These are phyloP conservation scores for Diaporthe velutina DNA, from an alignment of 2,329 filamentous ascomycete species.

Conservation along the genomic window DNA sequence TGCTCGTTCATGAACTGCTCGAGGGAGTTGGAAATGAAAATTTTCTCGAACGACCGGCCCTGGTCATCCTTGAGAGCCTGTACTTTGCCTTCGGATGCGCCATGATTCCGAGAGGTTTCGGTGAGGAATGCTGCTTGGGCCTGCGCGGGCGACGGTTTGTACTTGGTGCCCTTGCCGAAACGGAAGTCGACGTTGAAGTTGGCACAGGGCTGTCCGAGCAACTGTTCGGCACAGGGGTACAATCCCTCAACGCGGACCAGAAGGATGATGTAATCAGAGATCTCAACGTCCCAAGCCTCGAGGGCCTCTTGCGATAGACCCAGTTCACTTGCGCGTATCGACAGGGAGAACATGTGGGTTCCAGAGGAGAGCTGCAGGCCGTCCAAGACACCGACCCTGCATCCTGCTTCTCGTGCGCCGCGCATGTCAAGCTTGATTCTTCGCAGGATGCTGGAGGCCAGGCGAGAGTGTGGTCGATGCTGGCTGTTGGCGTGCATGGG, in stretches of 20 bases:
- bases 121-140: conserved; percentile 52
- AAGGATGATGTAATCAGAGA: conserved; percentile 78
- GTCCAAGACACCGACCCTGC: conserved; percentile 75
- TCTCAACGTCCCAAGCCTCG: conserved; percentile 80
- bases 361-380: conserved; percentile 56
- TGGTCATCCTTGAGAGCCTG: neutral
- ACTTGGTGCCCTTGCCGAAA: conserved; percentile 77
- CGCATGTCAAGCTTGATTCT: conserved; percentile 73
- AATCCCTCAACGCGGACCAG: conserved; percentile 74
- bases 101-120: neutral
- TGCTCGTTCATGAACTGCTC: conserved; percentile 76
- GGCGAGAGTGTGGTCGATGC: conserved; percentile 38
- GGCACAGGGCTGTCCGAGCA: conserved; percentile 57
- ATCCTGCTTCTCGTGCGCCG: conserved; percentile 73
- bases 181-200: conserved; percentile 67
- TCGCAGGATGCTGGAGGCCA: conserved; percentile 28
- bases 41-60: conserved; percentile 57
- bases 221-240: conserved; percentile 71
- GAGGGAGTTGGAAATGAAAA: conserved; percentile 81
- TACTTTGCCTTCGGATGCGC: neutral
- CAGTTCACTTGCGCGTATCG: conserved; percentile 77
- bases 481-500: conserved; percentile 2
- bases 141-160: conserved; percentile 74
- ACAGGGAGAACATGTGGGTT: conserved; percentile 71
- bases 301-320: conserved; percentile 80